These are phyloP conservation scores for Lachnellula occidentalis DNA, from an alignment of 2,329 filamentous ascomycete species.

Conservation along the genomic window DNA sequence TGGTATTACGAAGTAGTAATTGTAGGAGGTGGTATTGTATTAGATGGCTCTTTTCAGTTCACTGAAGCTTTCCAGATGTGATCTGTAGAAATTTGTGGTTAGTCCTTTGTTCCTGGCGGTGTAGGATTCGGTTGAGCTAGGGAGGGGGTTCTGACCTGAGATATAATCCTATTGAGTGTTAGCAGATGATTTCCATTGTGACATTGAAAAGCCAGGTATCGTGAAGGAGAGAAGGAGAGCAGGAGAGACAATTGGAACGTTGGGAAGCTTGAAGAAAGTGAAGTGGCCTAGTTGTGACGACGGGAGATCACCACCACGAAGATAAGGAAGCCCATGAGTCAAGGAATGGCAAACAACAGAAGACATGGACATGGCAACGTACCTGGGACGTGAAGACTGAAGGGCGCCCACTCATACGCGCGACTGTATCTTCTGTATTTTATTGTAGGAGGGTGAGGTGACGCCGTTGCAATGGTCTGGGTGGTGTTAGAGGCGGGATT, in stretches of 20 bases:
- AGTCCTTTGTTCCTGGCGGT: slow-evolving; percentile 22
- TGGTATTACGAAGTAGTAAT: slow-evolving; percentile 18
- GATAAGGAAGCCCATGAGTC: slow-evolving; percentile 16
- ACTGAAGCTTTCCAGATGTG: slow-evolving; percentile 40
- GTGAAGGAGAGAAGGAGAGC: slow-evolving; percentile 5
- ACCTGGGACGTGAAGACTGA: slow-evolving; percentile 86
- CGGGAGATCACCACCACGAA: slow-evolving; percentile 13
- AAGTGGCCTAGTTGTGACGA: slow-evolving; percentile 2
- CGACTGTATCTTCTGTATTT: slow-evolving; percentile 33
- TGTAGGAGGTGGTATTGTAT: slow-evolving; percentile 14
- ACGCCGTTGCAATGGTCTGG: neutral
- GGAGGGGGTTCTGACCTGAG: slow-evolving; percentile 48
- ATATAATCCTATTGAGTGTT: slow-evolving; percentile 61
- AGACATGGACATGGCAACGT: slow-evolving; percentile 31
- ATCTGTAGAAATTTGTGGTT: slow-evolving; percentile 26
- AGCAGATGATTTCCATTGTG: slow-evolving; percentile 32
- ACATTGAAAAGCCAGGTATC: slow-evolving; percentile 6
- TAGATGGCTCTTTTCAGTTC: slow-evolving; percentile 32
- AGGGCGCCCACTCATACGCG: slow-evolving; percentile 80
- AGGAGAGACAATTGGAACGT: slow-evolving; percentile 5
- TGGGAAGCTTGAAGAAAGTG: neutral
- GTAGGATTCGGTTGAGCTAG: slow-evolving; percentile 8
- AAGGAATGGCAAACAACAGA: slow-evolving; percentile 4
- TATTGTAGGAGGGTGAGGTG: neutral
- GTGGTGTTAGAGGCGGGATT: neutral